Conservation (phyloP, 176 grass and related monocot genomes). For the barley (Hordeum vulgare) region DNA sequence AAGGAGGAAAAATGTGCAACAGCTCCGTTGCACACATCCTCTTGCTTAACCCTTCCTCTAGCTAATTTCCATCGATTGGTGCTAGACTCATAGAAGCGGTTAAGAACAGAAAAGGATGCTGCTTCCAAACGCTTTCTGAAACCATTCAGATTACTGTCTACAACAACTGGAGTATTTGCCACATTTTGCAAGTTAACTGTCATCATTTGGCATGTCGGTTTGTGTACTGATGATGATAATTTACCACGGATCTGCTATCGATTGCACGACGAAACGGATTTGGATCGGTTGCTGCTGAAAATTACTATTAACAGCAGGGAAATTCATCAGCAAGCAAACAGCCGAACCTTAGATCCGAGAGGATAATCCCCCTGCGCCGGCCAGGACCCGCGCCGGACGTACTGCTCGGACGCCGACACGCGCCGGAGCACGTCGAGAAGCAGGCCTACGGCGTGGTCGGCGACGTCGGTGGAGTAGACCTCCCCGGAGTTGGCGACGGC, state of each 20-base stretch:
- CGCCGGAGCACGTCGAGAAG: slow-evolving; percentile 37
- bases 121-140: not conserved
- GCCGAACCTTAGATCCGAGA: slow-evolving; percentile 39
- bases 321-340: not conserved
- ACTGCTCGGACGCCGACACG: slow-evolving; percentile 25
- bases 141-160: not conserved
- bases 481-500: slow-evolving; percentile 9
- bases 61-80: too few species aligned
- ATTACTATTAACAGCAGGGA: not conserved
- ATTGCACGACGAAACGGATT: not conserved
- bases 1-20: too few species aligned
- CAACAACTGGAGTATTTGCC: not conserved
- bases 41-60: too few species aligned
- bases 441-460: slow-evolving; percentile 46
- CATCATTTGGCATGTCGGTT: not conserved
- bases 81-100: not conserved
- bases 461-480: slow-evolving; percentile 22
- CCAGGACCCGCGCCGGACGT: slow-evolving; percentile 33
- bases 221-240: not conserved
- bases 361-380: slow-evolving; percentile 14
- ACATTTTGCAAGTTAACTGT: not conserved
- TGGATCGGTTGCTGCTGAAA: not conserved
- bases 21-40: too few species aligned
- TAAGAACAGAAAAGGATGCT: not conserved
- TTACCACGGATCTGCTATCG: not conserved